Base-by-base conservation (phyloP, 2,329 filamentous ascomycete species). In the Ilyonectria mors-panacis region DNA sequence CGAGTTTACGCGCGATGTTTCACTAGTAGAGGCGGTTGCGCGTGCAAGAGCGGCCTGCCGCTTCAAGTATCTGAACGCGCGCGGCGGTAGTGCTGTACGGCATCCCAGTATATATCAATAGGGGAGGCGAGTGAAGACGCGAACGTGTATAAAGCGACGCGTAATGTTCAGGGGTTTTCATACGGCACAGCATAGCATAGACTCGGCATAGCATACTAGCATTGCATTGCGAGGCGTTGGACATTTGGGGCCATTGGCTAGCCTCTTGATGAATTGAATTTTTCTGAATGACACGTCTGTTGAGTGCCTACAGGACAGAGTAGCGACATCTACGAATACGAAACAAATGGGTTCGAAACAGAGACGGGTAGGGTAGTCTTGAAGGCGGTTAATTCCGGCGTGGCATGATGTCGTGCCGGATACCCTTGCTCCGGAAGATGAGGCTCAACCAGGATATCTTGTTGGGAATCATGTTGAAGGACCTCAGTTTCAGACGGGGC, bases 71-170 rank as follows among this genome's bases (percentile, higher is more conserved):
- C 84, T 99, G 73, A 99, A 97, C 75, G 96, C 94, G 1, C n/a
- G 96, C 95, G 12, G 94, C 95, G 42, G 94, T 96, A 26, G 95
- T 96, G 71, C 92, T 98, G 59, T 99, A 98, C 83, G 96, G 96
- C 17, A 92, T 99, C 78, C 96, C 96, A 33, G 94, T 97, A 69
- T 98, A 94, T 81, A 85, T 97, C 71, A 82, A 80, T 62, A 67
- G 47, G 39, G 62, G 76, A 66, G 76, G 70, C 59, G 70, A 70
- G 56, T 71, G 63, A 60, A 68, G 59, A 63, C 59, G 65, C 63
- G 59, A 59, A 62, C 54, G 42, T 63, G 58, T 59, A 59, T 50
- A 42, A 59, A 45, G 45, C 59, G 48, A 53, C 28, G 48, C 48
- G 44, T 53, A 28, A 48, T 50, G 33, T 37, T 21, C 23, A n/a